Evolutionary conservation across 2,329 filamentous ascomycete genomes (phyloP), one percentile per base, ranked within the genome.

Genomic region (Orbilia oligospora): DNA sequence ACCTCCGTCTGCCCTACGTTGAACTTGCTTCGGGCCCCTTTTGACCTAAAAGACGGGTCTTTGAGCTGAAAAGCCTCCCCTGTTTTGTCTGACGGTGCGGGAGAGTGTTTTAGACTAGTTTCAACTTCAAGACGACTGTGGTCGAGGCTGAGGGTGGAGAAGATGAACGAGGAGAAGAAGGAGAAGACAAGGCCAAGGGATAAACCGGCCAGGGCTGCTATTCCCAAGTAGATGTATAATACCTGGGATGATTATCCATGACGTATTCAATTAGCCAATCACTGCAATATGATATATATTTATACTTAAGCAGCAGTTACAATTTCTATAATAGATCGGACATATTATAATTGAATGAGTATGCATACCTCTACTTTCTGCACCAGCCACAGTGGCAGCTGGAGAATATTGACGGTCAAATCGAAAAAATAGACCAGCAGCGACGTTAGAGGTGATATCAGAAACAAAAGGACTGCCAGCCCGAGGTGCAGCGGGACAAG

Each of bases 151-250:
- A 72, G 36, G 14, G 53, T 22, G 18, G 75, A 71, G 22, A 68
- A 71, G 5, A 72, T 38, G 41, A 49, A 65, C 1, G 75, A 71
- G 46, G 69, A 69, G 38, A 72, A 68, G 68, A 55, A 63, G 10
- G 69, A 64, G 55, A 78, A 78, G 51, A 72, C 44, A 46, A 72
- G 30, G 24, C 68, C 75, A 24, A 78, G 22, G n/a, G 61, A 56
- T n/a, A 72, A 48, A 1, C 75, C 75, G 18, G 71, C 55, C 3
- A 78, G 53, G 8, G 48, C 71, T 5, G 75, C 75, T 30, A 55
- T 61, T 8, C 75, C 75, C 24, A 78, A 46, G 53, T 78, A 78
- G 46, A 78, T 72, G 68, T 78, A 78, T 22, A 78, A 51, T 46
- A 71, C 27, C 75, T 78, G 41, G n/a, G n/a, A 30, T 24, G n/a